Conservation (phyloP, 129 eudicot species). For the Daucus carota region DH1_v3.0 NC_030383.2:49448001-49448500, state of each 20-base stretch:
- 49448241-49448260: conserved; percentile 55
- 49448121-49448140: conserved; percentile 61
- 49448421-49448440: neutral
- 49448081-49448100: conserved; percentile 22
- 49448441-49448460: neutral
- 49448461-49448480: neutral
- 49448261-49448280: conserved; percentile 39
- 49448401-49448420: neutral
- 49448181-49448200: conserved; percentile 63
- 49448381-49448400: neutral
- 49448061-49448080: conserved; percentile 23
- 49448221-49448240: conserved; percentile 96
- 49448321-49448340: neutral
- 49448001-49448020: conserved; percentile 63
- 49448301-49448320: neutral
- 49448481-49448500: conserved; percentile 42
- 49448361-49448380: neutral
- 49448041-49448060: conserved; percentile 72
- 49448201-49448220: conserved; percentile 66
- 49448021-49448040: conserved; percentile 83
- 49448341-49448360: neutral
- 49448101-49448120: conserved; percentile 37
- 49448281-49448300: neutral
- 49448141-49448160: conserved; percentile 65
- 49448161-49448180: conserved; percentile 83